Evolutionary conservation across 176 grass and related monocot species (phyloP).

Genomic region (Canna indica): DNA sequence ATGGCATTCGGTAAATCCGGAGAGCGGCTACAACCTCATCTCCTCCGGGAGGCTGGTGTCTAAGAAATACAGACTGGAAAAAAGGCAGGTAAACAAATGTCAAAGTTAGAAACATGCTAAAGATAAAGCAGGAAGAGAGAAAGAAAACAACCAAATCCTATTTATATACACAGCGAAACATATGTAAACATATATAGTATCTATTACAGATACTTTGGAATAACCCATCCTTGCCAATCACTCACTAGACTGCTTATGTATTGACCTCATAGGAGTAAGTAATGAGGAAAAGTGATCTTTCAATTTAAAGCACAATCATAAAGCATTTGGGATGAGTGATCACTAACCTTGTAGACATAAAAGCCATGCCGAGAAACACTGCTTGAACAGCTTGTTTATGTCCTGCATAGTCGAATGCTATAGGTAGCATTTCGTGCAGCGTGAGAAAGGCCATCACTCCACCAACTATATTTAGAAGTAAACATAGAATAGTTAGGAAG

Average conservation of each 20-base stretch:
- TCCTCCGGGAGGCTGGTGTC: slow-evolving; percentile 87
- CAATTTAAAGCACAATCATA: slow-evolving; percentile 16
- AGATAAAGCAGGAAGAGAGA: neutral
- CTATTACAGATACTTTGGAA: no score
- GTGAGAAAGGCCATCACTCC: slow-evolving; percentile 98
- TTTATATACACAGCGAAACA: neutral
- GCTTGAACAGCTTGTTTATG: slow-evolving; percentile 97
- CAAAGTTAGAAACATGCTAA: neutral
- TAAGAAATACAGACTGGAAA: slow-evolving; percentile 89
- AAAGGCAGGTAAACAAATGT: neutral
- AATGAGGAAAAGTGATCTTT: neutral
- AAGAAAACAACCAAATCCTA: neutral
- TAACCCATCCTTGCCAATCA: no score
- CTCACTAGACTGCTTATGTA: neutral
- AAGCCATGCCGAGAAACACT: slow-evolving; percentile 93
- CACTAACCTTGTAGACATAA: slow-evolving; percentile 94
- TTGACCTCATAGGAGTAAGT: neutral
- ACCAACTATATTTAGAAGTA: slow-evolving; percentile 47
- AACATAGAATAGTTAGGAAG: slow-evolving; percentile 8
- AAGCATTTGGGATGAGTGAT: slow-evolving; percentile 1
- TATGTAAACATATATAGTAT: neutral
- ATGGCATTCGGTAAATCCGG: no score
- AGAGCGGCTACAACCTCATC: slow-evolving; percentile 29
- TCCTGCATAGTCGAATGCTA: slow-evolving; percentile 96
- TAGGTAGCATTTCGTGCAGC: slow-evolving; percentile 93